A percentile compares a stretch with the other conserved stretches of the same genome.
phyloP scores from a whole-genome alignment of 1,284 basidiomycete species.

The Malassezia brasiliensis region DNA sequence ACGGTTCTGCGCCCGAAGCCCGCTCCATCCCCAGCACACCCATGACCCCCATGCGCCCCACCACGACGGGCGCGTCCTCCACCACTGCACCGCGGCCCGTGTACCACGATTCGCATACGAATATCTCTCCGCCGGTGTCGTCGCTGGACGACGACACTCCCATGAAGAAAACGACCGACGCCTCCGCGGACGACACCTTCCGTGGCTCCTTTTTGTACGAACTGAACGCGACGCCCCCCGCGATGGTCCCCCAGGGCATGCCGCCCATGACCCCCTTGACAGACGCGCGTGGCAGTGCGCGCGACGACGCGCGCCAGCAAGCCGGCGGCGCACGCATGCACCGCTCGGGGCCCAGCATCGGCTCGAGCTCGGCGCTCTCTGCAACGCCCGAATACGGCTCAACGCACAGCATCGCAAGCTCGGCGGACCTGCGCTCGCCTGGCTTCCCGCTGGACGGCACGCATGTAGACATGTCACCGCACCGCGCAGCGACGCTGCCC shows the following conservation, averaged over 20 bases:
- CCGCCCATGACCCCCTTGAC: constrained; percentile 10
- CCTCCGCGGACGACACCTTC: neutral
- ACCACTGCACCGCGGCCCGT: neutral
- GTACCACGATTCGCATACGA: no score
- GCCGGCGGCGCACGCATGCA: neutral
- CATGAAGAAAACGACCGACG: neutral
- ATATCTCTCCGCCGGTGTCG: neutral
- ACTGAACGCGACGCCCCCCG: neutral
- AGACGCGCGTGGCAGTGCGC: neutral
- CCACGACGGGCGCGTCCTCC: neutral
- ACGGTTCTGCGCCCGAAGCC: neutral
- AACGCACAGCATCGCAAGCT: constrained; percentile 6
- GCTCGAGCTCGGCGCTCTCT: constrained; percentile 1
- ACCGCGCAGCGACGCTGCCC: neutral
- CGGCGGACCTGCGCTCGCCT: constrained; percentile 1
- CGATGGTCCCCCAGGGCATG: neutral
- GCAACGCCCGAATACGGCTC: constrained; percentile 7
- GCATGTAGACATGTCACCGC: constrained; percentile 1
- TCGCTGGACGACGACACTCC: constrained; percentile 4
- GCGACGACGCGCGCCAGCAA: neutral
- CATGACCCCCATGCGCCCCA: neutral
- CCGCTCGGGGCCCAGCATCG: constrained; percentile 5
- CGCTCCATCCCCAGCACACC: neutral
- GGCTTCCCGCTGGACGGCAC: neutral
- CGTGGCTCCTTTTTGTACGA: constrained; percentile 2